phyloP scores from a whole-genome alignment of 139 green algal species.

The Auxenochlorella protothecoides region DNA sequence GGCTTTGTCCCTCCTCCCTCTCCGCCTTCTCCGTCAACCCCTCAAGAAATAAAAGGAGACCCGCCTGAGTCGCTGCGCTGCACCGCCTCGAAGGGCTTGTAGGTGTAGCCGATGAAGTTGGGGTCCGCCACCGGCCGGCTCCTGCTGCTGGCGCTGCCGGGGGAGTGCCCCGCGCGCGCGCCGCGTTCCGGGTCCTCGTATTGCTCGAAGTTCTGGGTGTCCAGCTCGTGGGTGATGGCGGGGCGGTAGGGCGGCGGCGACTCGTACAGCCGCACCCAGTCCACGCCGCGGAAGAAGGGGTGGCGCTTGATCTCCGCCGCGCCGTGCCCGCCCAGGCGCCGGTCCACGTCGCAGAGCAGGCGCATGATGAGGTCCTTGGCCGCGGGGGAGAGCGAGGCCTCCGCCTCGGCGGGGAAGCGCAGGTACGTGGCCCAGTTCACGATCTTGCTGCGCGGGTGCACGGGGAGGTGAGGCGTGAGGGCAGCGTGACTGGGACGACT shows the following conservation, averaged over 20 bases:
- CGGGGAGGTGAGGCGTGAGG: conserved; percentile 34
- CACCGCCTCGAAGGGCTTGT: conserved; percentile 88
- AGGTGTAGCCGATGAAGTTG: conserved; percentile 97
- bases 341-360: conserved; percentile 92
- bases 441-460: conserved; percentile 79
- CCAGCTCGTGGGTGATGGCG: conserved; percentile 72
- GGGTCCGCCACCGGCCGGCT: conserved; percentile 50
- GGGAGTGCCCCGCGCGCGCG: background rate
- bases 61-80: conserved; percentile 1
- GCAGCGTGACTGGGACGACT: too few species aligned
- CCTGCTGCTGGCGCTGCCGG: conserved; percentile 3
- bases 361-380: conserved; percentile 74
- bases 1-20: background rate
- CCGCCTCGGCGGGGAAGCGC: conserved; percentile 72
- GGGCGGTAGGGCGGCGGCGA: conserved; percentile 64
- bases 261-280: conserved; percentile 70
- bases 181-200: conserved; percentile 75
- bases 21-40: too few species aligned
- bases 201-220: conserved; percentile 97
- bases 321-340: conserved; percentile 68
- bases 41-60: too few species aligned
- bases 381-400: conserved; percentile 23
- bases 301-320: conserved; percentile 67
- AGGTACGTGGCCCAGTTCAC: conserved; percentile 91
- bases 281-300: conserved; percentile 82